phyloP scores from a whole-genome alignment of 495 filamentous ascomycete genomes.

The Aspergillus diversus region DNA sequence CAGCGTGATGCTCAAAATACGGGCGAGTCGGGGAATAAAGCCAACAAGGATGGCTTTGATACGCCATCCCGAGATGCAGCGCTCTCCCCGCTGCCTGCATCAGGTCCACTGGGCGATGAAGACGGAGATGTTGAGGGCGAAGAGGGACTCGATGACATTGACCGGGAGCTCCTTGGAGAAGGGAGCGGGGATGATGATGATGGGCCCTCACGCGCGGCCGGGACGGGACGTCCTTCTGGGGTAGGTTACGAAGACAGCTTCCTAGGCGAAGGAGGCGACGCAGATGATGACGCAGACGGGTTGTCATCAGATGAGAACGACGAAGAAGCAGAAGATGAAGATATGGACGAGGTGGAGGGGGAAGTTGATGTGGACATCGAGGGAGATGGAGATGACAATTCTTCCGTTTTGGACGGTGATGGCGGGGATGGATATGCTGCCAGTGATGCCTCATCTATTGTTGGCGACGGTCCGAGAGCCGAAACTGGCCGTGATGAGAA shows the following conservation, averaged over 20 bases:
- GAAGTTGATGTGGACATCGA: slow-evolving; percentile 29
- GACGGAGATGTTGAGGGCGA: slow-evolving; percentile 45
- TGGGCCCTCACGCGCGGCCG: slow-evolving; percentile 23
- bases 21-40: slow-evolving; percentile 21
- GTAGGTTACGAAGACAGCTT: slow-evolving; percentile 35
- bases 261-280: slow-evolving; percentile 35
- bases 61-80: slow-evolving; percentile 30
- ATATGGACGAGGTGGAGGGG: slow-evolving; percentile 34
- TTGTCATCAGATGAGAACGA: slow-evolving; percentile 37
- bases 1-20: slow-evolving; percentile 24
- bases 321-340: slow-evolving; percentile 43
- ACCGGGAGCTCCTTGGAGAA: slow-evolving; percentile 55
- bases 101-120: slow-evolving; percentile 26
- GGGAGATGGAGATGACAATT: slow-evolving; percentile 47
- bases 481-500: slow-evolving; percentile 29
- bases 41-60: slow-evolving; percentile 24
- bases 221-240: slow-evolving; percentile 22
- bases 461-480: slow-evolving; percentile 24
- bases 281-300: slow-evolving; percentile 30
- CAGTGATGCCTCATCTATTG: slow-evolving; percentile 43
- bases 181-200: slow-evolving; percentile 49
- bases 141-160: slow-evolving; percentile 52
- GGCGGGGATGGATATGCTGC: slow-evolving; percentile 44
- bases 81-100: slow-evolving; percentile 24
- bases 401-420: slow-evolving; percentile 47